Evolutionary conservation across 257 asterid genomes (phyloP), one percentile per base, ranked within the genome.

Genomic region (Penstemon newberryi): DNA sequence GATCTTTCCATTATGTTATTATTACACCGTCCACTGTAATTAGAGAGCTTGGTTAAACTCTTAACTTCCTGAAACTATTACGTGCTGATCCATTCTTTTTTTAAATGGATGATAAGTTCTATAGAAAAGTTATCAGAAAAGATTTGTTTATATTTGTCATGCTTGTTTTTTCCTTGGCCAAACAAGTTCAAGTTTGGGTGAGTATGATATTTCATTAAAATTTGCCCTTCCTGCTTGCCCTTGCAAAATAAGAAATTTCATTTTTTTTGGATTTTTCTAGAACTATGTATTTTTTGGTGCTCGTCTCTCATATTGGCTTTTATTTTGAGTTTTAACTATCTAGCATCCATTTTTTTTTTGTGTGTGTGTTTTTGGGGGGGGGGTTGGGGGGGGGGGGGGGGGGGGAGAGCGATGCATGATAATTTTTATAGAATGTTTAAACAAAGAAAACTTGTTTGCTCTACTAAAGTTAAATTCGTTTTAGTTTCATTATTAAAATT

Each of bases 31-130:
- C 13, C 46, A n/a, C 64, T 52, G 41, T 70, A 7, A 40, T 10
- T 19, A 10, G 42, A 39, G 47, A 64, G 52, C 59, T 66, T 75
- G 47, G 62, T 70, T 54, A 15, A 51, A 63, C 33, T 69, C 72
- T 9, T 42, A 38, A n/a, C 53, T 73, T 77, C 59, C 59, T 62
- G 42, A 60, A 45, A 37, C 65, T 39, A 43, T 66, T 55, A 15
- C 60, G 11, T 36, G 67, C 19, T 67, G 49, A 50, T 44, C 12
- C 13, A 8, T 10, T 19, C 49, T 45, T 47, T 11, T 66, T 25
- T 61, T 33, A 18, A 3, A 25, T 6, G 36, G 18, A 19, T 53
- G 8, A 45, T 15, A 41, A 61, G 10, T 54, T 18, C 61, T 3
- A n/a, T 46, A 5, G 53, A n/a, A 19, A 56, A 38, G 15, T 61